Base-by-base conservation (phyloP, 75 land plant species). In the Adiantum capillusveneris region DNA sequence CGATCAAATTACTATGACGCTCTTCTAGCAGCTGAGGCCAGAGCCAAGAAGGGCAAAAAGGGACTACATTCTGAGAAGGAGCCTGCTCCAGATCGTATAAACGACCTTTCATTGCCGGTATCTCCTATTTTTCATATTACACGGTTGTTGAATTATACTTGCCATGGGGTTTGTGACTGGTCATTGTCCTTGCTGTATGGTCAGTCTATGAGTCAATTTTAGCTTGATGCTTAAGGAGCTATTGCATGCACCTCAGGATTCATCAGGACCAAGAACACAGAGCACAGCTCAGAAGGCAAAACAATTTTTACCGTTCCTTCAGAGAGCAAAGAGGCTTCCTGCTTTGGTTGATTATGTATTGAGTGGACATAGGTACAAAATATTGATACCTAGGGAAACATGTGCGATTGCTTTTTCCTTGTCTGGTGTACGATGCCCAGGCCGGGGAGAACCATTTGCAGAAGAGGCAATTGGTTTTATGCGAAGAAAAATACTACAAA, bases 341-440 rank as follows among this genome's bases (percentile, higher is more conserved):
- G 97, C 99, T 22, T 65, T 87, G 55, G 97, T 95, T 16, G 99
- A 95, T 43, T 95, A 86, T 77, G 97, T 95, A 17, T 69, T 95
- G 51, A 95, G 97, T 74, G 99, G 99, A 13, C 97, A 90, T 55
- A 81, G 97, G 6, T 95, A 79, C 58, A 95, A 95, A 54, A 44
- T 95, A 63, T 16, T 82, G 49, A 74, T 95, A 65, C 97, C 97
- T 3, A 90, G 82, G 72, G 89, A 80, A 63, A 87, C 92, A 0
- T 95, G 99, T 59, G 74, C 76, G 56, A 81, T 90, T 62, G 91
- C 96, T 6, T 95, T 95, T 59, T 74, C 97, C 18, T 77, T 90
- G 43, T 91, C 99, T 17, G 99, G 99, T 31, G 97, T 90, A 25
- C 73, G 99, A 63, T 90, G 99, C 53, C 99, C 97, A 46, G 89